A percentile compares a stretch with the other conserved stretches of the same genome.
Evolutionary conservation across 176 grass and related monocot genomes (phyloP).

Genomic region (Puccinellia tenuiflora): DNA sequence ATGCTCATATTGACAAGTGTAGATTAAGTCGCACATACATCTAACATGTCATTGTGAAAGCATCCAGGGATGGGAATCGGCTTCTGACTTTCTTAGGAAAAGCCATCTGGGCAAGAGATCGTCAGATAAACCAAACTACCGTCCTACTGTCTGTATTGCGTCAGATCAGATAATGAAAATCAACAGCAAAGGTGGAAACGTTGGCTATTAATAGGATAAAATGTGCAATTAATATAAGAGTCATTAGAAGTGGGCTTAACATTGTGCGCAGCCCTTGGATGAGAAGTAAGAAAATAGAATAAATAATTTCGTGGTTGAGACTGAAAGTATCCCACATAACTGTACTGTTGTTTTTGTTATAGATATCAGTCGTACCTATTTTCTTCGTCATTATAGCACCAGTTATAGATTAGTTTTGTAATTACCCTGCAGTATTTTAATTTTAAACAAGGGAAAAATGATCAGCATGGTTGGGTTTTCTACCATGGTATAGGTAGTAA

Average conservation of each 20-base stretch:
- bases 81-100: too few species aligned
- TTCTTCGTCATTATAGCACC: background rate
- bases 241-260: too few species aligned
- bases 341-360: constrained; percentile 5
- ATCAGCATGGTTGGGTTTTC: background rate
- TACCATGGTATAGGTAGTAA: background rate
- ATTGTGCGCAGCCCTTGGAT: too few species aligned
- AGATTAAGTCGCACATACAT: background rate
- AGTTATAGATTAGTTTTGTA: background rate
- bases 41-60: too few species aligned
- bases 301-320: too few species aligned
- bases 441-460: background rate
- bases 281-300: too few species aligned
- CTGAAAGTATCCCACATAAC: too few species aligned
- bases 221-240: background rate
- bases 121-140: too few species aligned
- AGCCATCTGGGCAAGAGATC: too few species aligned
- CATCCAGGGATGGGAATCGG: too few species aligned
- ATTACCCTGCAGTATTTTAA: background rate
- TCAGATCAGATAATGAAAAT: too few species aligned
- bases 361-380: background rate
- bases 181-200: background rate
- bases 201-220: background rate
- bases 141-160: too few species aligned
- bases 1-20: background rate